These are phyloP conservation scores for Fusarium sp. DNA, from an alignment of 2,329 filamentous ascomycete genomes.

Conservation along the genomic window DNA sequence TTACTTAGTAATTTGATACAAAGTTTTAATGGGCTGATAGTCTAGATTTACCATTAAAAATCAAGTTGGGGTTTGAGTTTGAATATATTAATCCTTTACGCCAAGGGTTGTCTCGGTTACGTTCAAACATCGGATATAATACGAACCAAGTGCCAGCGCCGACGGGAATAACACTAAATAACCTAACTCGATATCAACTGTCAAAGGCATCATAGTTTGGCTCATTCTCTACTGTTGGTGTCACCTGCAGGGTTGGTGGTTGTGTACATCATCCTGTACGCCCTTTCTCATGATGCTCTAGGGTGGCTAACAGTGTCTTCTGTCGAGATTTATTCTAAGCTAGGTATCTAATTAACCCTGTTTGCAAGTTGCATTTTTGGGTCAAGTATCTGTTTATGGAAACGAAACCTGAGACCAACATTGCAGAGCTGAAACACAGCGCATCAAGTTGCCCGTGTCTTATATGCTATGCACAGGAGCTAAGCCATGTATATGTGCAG, in stretches of 20 bases:
- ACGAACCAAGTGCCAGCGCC: no score
- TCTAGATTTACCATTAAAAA: neutral
- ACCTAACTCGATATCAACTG: no score
- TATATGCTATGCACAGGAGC: neutral
- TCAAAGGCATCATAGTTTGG: no score
- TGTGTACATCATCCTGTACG: neutral
- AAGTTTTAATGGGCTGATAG: neutral
- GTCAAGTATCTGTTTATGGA: neutral
- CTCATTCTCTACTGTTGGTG: neutral
- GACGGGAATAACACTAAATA: neutral
- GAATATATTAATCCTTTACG: no score
- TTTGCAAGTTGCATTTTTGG: neutral
- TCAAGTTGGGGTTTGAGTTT: neutral
- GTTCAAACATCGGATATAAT: no score
- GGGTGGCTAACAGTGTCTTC: neutral
- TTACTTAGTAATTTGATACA: neutral
- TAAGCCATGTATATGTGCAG: neutral
- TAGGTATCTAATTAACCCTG: neutral
- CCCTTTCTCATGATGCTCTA: neutral
- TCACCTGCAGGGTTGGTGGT: neutral
- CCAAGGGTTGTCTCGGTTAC: no score
- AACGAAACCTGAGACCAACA: neutral
- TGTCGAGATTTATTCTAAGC: neutral
- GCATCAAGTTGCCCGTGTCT: neutral
- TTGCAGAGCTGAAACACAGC: neutral